A percentile compares a stretch with the other conserved stretches of the same genome.
These are phyloP conservation scores for Dionaea muscipula DNA, from an alignment of 179 eudicot species.

Conservation along the genomic window DNA sequence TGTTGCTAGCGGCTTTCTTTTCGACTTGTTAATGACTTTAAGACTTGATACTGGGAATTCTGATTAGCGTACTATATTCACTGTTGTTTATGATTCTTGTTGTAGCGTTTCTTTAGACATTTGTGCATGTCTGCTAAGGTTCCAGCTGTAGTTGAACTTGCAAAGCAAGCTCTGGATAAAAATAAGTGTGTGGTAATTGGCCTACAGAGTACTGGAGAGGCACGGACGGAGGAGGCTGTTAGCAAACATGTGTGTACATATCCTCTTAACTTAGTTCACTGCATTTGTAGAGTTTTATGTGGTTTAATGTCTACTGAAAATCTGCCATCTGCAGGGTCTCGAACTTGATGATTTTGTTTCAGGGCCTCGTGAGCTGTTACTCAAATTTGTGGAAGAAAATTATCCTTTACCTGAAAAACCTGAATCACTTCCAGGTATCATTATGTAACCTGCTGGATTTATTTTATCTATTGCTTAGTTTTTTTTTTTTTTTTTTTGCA, in stretches of 20 bases:
- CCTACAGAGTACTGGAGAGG: constrained; percentile 98
- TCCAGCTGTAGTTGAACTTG: constrained; percentile 66
- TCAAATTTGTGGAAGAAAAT: constrained; percentile 94
- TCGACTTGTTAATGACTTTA: constrained; percentile 1
- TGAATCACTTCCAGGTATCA: constrained; percentile 64
- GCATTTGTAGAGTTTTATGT: not conserved
- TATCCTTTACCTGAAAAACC: constrained; percentile 95
- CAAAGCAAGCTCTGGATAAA: constrained; percentile 63
- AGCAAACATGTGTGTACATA: constrained; percentile 63
- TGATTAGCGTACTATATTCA: not conserved
- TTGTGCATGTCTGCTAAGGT: constrained; percentile 99
- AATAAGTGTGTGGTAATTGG: constrained; percentile 84
- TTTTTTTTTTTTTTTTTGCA: constrained; percentile 3
- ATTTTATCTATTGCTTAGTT: not conserved
- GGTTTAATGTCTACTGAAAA: not conserved
- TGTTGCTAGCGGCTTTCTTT: not conserved
- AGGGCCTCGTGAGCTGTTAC: constrained; percentile 96
- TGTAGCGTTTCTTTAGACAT: constrained; percentile 93
- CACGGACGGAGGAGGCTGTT: constrained; percentile 95
- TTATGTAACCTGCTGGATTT: no score
- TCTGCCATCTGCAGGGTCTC: constrained; percentile 43
- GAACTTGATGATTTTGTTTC: constrained; percentile 98
- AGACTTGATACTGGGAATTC: no score
- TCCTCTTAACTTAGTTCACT: constrained; percentile 2
- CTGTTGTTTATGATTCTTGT: constrained; percentile 16